phyloP scores from a whole-genome alignment of 495 filamentous ascomycete species.

The Lophiotrema nucula region DNA sequence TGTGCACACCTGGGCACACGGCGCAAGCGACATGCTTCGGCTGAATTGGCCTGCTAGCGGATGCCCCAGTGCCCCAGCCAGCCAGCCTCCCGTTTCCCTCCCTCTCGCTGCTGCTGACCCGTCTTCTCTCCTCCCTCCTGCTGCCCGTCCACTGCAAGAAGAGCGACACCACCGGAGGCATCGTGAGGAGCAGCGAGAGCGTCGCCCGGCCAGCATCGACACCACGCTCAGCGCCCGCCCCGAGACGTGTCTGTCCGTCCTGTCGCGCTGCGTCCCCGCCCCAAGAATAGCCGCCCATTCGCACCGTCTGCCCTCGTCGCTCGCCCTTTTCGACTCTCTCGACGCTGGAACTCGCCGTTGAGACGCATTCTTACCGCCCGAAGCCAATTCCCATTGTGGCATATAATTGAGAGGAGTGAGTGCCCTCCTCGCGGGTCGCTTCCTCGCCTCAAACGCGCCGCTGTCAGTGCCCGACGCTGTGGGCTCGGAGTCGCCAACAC shows the following conservation, averaged over 20 bases:
- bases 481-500: background rate
- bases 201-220: background rate
- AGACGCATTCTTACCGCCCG: background rate
- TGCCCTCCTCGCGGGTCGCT: background rate
- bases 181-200: background rate
- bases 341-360: background rate
- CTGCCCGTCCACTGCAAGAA: background rate
- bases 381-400: background rate
- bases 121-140: background rate
- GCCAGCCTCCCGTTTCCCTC: background rate
- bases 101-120: background rate
- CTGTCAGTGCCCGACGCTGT: background rate
- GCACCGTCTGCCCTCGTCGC: background rate
- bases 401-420: background rate
- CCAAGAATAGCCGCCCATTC: background rate
- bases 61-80: background rate
- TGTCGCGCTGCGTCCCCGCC: background rate
- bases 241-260: background rate
- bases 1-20: background rate
- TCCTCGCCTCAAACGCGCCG: background rate
- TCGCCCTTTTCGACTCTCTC: background rate
- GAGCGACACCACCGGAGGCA: background rate
- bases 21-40: background rate
- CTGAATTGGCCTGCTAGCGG: background rate
- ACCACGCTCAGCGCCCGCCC: background rate